Conservation (phyloP, 495 filamentous ascomycete genomes). For the Penicillium verhagenii region DNA sequence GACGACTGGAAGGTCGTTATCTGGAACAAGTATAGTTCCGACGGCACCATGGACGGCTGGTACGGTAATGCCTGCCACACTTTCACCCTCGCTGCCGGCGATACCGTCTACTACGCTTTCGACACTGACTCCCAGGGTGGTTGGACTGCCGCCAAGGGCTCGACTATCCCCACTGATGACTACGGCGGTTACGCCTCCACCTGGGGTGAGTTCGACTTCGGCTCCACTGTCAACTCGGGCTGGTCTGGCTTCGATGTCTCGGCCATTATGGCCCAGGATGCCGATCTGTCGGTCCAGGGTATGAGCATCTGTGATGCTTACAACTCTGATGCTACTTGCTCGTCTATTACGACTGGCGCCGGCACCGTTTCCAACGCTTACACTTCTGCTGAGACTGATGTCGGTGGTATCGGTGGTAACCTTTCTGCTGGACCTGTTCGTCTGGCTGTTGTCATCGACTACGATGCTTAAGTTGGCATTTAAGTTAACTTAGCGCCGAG, state of each 20-base stretch:
- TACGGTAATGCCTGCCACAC: constrained; percentile 39
- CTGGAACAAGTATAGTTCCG: constrained; percentile 53
- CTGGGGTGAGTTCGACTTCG: constrained; percentile 47
- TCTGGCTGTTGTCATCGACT: constrained; percentile 30
- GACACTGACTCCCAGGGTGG: constrained; percentile 44
- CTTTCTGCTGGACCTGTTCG: constrained; percentile 29
- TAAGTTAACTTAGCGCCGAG: background rate
- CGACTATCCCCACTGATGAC: constrained; percentile 27
- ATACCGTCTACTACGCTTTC: constrained; percentile 47
- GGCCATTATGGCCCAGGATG: constrained; percentile 36
- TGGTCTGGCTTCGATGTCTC: constrained; percentile 47
- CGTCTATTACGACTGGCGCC: constrained; percentile 27
- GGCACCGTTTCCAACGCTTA: constrained; percentile 36
- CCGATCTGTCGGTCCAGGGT: constrained; percentile 30
- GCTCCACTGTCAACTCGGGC: constrained; percentile 30
- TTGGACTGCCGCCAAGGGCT: constrained; percentile 33
- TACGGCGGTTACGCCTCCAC: constrained; percentile 38
- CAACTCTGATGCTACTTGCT: constrained; percentile 22
- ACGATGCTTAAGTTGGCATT: constrained; percentile 18
- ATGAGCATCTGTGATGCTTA: constrained; percentile 35
- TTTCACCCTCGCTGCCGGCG: constrained; percentile 42
- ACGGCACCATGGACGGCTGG: constrained; percentile 39
- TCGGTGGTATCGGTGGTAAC: constrained; percentile 42
- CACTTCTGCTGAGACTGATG: constrained; percentile 23
- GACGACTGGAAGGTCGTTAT: constrained; percentile 42